Evolutionary conservation across 371 early-diverging fungal species (phyloP), one percentile per base, ranked within the genome.

Genomic region (Lichtheimia ramosa): DNA sequence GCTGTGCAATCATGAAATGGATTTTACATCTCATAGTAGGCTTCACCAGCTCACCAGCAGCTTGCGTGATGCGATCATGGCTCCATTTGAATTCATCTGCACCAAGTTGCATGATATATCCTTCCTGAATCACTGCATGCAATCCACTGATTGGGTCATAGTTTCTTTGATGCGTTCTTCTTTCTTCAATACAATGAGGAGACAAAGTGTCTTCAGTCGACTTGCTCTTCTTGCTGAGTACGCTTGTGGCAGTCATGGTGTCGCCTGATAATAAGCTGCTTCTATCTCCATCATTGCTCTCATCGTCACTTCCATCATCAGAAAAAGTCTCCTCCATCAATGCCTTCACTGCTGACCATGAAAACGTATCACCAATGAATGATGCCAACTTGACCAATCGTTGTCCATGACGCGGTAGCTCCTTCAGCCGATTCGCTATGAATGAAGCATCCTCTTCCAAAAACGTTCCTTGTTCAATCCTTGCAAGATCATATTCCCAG

Each of bases 51-150:
- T 69, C 71, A 71, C 73, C 75, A 1, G 79, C 79, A 10, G 79
- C 79, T 61, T 73, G 76, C 0, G 76, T 75, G 40, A 71, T 75
- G 15, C 76, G 68, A 54, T 79, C 79, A 52, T 79, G 79, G 3
- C 69, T 74, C 74, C 75, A 79, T 60, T 66, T 73, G 28, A 79
- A 79, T 27, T 75, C 74, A 42, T 79, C 76, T 12, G 61, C 62
- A 51, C 73, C 75, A 6, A 75, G 51, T 0, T 74, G 71, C 24
- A 79, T 24, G 42, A 79, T 73, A 18, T 73, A 73, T 1, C 79
- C 76, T 64, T 79, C 79, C 56, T 79, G 79, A 5, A 75, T 56
- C 7, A 70, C 75, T 13, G 76, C 73, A 55, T 79, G 79, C 8
- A 79, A 59, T 10, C 79, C 79, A 42, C 66, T 72, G 43, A 77